phyloP scores from a whole-genome alignment of 805 yeast genomes.

The Metschnikowia anglica region DNA sequence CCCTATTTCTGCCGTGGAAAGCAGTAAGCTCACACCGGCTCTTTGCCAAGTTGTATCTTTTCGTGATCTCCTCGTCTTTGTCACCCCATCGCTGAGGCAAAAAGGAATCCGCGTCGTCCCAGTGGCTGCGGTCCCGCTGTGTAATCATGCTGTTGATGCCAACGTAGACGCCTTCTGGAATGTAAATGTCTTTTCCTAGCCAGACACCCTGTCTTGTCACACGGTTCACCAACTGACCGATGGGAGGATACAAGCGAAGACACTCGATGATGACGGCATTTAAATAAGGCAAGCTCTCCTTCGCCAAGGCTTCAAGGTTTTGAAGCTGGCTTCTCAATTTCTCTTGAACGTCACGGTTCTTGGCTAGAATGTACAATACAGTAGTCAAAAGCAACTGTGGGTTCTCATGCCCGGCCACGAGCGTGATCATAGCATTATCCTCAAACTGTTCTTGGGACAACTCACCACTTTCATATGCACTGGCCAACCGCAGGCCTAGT shows the following conservation, averaged over 20 bases:
- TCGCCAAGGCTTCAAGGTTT: not conserved
- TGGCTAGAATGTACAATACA: conserved; percentile 46
- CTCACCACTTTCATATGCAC: conserved; percentile 36
- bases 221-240: conserved; percentile 56
- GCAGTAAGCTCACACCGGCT: conserved; percentile 47
- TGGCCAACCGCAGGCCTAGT: conserved; percentile 30
- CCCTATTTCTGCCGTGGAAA: conserved; percentile 60
- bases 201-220: conserved; percentile 36
- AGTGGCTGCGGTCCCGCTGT: conserved; percentile 42
- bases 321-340: conserved; percentile 22
- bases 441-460: conserved; percentile 47
- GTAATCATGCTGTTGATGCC: conserved; percentile 57
- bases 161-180: conserved; percentile 52
- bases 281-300: conserved; percentile 24
- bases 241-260: conserved; percentile 53
- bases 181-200: conserved; percentile 42
- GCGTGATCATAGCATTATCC: conserved; percentile 53
- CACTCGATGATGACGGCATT: conserved; percentile 46
- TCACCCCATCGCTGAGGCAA: conserved; percentile 54
- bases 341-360: conserved; percentile 35
- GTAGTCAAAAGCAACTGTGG: conserved; percentile 54
- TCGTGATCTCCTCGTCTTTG: conserved; percentile 34
- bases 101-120: conserved; percentile 48
- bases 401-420: conserved; percentile 66
- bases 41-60: conserved; percentile 44